Evolutionary conservation across 2,329 filamentous ascomycete species (phyloP), one percentile per base, ranked within the genome.

Genomic region (Dactylonectria estremocensis): DNA sequence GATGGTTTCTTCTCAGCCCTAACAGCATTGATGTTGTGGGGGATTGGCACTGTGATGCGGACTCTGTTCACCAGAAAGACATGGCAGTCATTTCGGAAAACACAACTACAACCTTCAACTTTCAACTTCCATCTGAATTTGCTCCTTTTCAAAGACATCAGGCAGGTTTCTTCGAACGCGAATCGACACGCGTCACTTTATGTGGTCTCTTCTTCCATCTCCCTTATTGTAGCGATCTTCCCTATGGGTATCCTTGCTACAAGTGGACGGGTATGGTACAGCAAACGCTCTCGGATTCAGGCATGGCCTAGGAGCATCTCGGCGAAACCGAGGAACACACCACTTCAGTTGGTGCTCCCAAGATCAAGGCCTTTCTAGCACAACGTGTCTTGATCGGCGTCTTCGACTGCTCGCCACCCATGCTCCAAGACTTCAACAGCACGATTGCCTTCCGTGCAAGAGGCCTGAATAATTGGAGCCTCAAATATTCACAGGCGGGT

Each of bases 121-220:
- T 64, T 60, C 33, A 59, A 9, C 40, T 64, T 52, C 60, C 54
- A 18, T 13, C 53, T 57, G 33, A 56, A 48, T 58, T 56, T 53
- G 37, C 52, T 8, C 53, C 35, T 46, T 37, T 28, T 20, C n/a
- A 14, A 53, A 35, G 31, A 35, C 31, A 53, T 10, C 31, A 35
- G 14, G 5, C n/a, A 11, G 49, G 24, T 46, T 3, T 64, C 54
- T 6, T 46, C 28, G 49, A 64, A 57, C 10, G 14, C 22, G n/a
- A 58, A n/a, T 31, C 31, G 35, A 53, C 18, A 16, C 50, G 9
- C 28, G 18, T 43, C 11, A 31, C 48, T 20, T 49, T 35, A n/a
- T 67, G 65, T 52, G 65, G 55, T 20, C 55, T 67, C 11, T 64
- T 67, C 20, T 55, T 64, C 31, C 54, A 64, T 33, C 50, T 67